Evolutionary conservation across 257 asterid genomes (phyloP).

Genomic region (Scutellaria minor): DNA sequence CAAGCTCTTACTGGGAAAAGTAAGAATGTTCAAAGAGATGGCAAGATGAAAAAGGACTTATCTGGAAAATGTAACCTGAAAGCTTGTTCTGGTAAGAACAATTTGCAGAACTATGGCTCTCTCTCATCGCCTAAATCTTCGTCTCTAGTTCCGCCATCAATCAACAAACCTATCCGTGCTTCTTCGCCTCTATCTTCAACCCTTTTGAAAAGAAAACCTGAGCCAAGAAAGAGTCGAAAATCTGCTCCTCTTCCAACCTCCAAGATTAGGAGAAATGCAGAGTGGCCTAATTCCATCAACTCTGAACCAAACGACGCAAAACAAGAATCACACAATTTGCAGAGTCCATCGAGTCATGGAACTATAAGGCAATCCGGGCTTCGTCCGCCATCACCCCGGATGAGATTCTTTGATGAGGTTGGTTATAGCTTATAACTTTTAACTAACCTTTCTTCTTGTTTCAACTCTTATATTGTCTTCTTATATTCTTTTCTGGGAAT

Average conservation of each 20-base stretch:
- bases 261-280: constrained; percentile 35
- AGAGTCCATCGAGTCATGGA: constrained; percentile 24
- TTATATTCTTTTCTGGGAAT: not conserved
- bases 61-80: constrained; percentile 24
- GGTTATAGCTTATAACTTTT: not conserved
- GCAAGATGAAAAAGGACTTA: constrained; percentile 9
- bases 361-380: constrained; percentile 53
- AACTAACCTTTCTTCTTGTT: not conserved
- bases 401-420: constrained; percentile 71
- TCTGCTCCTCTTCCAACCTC: constrained; percentile 38
- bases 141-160: constrained; percentile 19
- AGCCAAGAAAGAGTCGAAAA: constrained; percentile 35
- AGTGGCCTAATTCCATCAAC: constrained; percentile 33
- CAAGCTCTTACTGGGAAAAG: too few species aligned
- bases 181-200: not conserved
- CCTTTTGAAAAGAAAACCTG: constrained; percentile 32
- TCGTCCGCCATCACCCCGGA: constrained; percentile 64
- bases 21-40: too few species aligned
- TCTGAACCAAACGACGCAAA: constrained; percentile 32
- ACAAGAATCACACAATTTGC: constrained; percentile 29
- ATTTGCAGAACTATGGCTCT: not conserved
- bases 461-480: not conserved
- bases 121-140: constrained; percentile 27
- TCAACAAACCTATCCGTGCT: not conserved
- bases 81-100: constrained; percentile 39